Evolutionary conservation across 2,329 filamentous ascomycete genomes (phyloP).

Genomic region (Colletotrichum abscissum): DNA sequence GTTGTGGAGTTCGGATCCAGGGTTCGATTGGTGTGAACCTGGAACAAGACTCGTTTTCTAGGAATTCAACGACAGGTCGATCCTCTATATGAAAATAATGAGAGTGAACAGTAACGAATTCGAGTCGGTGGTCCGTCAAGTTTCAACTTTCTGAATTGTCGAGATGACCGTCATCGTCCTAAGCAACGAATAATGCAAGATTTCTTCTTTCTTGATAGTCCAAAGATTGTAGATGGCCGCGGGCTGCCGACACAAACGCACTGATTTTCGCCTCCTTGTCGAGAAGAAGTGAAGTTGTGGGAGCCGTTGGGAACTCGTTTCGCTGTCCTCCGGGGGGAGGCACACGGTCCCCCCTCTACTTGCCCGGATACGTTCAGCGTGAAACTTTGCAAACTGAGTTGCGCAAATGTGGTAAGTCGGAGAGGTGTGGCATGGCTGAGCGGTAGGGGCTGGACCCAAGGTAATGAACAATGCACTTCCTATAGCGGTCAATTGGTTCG

Average conservation of each 20-base stretch:
- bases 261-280: neutral
- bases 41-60: neutral
- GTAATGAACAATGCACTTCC: neutral
- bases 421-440: neutral
- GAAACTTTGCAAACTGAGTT: neutral
- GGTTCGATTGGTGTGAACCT: no score
- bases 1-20: neutral
- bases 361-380: neutral
- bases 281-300: no score
- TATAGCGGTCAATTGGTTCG: neutral
- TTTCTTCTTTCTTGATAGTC: no score
- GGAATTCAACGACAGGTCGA: neutral
- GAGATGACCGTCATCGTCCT: conserved; percentile 6
- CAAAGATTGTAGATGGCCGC: neutral
- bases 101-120: neutral
- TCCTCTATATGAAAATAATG: neutral
- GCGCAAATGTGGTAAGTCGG: neutral
- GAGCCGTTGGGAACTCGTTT: no score
- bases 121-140: neutral
- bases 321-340: no score
- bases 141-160: neutral
- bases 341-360: neutral
- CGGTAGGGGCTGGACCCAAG: neutral
- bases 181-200: neutral
- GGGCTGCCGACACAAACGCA: neutral